Evolutionary conservation across 2,329 filamentous ascomycete genomes (phyloP), one percentile per base, ranked within the genome.

Genomic region (Exutisphaerella laricina): DNA sequence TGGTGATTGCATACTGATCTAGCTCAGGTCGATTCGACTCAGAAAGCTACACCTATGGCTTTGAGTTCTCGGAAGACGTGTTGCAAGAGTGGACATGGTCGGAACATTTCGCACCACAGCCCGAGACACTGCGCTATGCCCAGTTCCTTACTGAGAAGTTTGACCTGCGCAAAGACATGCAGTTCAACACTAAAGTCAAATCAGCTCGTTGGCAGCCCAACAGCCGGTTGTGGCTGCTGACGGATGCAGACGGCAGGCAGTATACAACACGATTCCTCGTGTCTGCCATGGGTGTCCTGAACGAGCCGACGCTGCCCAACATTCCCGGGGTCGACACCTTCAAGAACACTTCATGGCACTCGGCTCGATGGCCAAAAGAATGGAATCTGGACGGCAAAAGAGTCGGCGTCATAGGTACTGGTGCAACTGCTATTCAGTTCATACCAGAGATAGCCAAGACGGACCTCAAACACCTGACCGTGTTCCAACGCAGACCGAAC

Each of bases 401-500:
- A 2, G 60, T 66, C 6, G 65, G 58, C 3, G 48, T 68, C 4
- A 62, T 68, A 13, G 65, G 65, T 1, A 58, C 44, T n/a, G 62
- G 61, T 0, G 55, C 58, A 0, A 58, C 58, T 1, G 61, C 58
- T 3, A 50, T 61, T 3, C 60, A 63, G 32, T 16, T 58, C 9
- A 46, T 64, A n/a, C 53, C 55, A 1, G 53, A 51, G 1, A 42
- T 61, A 4, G 55, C 57, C 0, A 30, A 44, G 35, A 43, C 32
- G 2, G 22, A 47, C 3, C 57, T 63, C 39, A 46, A 41, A 12
- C 64, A 58, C 3, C 57, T 84, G 1, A 70, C 66, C 1, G 75
- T 84, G 17, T 82, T 83, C 59, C 78, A 84, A 54, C 71, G 81
- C 9, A 84, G 79, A 0, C 80, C 81, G 0, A 84, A 83, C 13